A percentile compares a stretch with the other conserved stretches of the same genome.
Evolutionary conservation across 257 asterid genomes (phyloP).

Genomic region (Primulina eburnea): DNA sequence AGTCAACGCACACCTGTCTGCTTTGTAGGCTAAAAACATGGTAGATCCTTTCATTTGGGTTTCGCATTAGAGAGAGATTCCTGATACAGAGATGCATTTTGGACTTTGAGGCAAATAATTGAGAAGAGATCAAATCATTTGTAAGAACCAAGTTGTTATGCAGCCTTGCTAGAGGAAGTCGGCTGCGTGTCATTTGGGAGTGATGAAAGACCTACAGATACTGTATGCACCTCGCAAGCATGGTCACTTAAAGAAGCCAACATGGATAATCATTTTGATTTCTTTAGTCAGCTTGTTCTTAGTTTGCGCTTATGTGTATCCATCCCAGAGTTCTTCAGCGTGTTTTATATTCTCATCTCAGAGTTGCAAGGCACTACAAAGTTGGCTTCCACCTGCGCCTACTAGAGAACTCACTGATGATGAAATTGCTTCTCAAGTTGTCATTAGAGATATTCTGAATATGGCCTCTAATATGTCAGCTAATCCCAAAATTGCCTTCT

Average conservation of each 20-base stretch:
- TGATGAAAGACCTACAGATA: constrained; percentile 72
- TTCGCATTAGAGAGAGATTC: constrained; percentile 1
- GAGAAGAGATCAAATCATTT: constrained; percentile 11
- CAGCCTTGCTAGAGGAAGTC: constrained; percentile 71
- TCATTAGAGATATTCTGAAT: constrained; percentile 73
- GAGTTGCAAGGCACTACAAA: constrained; percentile 68
- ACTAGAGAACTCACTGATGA: constrained; percentile 78
- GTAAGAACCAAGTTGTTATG: constrained; percentile 40
- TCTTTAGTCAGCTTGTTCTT: constrained; percentile 84
- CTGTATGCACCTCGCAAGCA: constrained; percentile 83
- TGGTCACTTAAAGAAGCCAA: constrained; percentile 78
- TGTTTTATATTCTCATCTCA: constrained; percentile 78
- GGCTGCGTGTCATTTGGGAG: constrained; percentile 78
- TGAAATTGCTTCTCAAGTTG: constrained; percentile 85
- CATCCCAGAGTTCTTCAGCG: constrained; percentile 77
- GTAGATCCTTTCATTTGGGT: constrained; percentile 19
- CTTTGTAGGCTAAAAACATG: constrained; percentile 22
- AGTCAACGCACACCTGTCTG: constrained; percentile 10
- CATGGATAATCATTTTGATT: constrained; percentile 86
- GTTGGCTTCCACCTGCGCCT: constrained; percentile 84
- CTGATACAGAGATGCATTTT: not conserved
- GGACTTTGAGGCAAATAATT: constrained; percentile 7
- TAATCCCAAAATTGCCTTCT: constrained; percentile 83
- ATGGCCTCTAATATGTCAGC: constrained; percentile 44
- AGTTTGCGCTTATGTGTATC: constrained; percentile 83